A percentile compares a stretch with the other conserved stretches of the same genome.
Conservation (phyloP, 2,329 filamentous ascomycete species). For the Sclerotinia glacialis region DNA sequence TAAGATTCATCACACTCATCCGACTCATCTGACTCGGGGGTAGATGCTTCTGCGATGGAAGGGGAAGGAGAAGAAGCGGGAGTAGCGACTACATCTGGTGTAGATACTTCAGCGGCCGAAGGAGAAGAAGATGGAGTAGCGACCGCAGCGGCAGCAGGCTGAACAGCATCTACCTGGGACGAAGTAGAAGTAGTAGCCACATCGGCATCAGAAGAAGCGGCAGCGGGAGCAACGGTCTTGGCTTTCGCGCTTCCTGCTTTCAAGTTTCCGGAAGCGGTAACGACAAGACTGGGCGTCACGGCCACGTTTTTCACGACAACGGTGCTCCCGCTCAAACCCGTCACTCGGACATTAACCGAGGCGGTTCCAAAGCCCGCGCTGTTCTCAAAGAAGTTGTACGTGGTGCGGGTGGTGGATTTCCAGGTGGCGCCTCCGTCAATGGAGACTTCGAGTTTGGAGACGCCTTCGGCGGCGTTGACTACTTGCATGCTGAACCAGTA, state of each 20-base stretch:
- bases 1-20: conserved; percentile 11
- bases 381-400: conserved; percentile 63
- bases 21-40: background rate
- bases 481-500: conserved; percentile 64
- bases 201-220: background rate
- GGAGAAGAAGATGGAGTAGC: background rate
- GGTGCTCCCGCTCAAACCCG: conserved; percentile 49
- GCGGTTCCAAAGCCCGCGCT: conserved; percentile 54
- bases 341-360: conserved; percentile 55
- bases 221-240: background rate
- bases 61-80: background rate
- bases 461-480: conserved; percentile 57
- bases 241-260: background rate
- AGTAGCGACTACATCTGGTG: background rate
- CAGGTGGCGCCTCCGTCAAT: conserved; percentile 58
- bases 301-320: conserved; percentile 53
- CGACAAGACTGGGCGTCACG: conserved; percentile 35
- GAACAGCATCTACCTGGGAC: too few species aligned
- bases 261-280: conserved; percentile 35
- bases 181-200: background rate
- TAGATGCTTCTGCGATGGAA: background rate
- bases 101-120: background rate
- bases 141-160: background rate
- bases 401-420: conserved; percentile 52
- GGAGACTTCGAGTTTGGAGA: conserved; percentile 58